Evolutionary conservation across 768 basidiomycete genomes (phyloP).

Genomic region (Gautieria morchelliformis): DNA sequence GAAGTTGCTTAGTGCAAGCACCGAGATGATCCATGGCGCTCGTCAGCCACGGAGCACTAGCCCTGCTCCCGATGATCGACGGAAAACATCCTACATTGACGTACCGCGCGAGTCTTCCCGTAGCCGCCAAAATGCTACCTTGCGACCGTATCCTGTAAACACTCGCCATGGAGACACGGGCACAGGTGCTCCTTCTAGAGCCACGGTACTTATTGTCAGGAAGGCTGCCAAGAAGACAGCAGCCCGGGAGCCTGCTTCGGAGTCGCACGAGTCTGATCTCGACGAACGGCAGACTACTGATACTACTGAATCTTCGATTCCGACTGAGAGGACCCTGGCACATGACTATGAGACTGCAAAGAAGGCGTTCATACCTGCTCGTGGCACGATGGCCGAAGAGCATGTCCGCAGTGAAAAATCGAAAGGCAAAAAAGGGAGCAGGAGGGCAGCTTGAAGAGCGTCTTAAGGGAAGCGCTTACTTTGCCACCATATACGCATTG

Average conservation of each 20-base stretch:
- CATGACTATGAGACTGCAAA: not conserved
- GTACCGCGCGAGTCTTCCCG: not conserved
- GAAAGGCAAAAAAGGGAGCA: not conserved
- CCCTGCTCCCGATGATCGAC: not conserved
- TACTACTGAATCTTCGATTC: not conserved
- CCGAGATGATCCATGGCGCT: not conserved
- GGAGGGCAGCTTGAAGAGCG: not conserved
- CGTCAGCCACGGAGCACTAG: not conserved
- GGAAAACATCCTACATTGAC: too few relatives aligned
- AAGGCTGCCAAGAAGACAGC: not conserved
- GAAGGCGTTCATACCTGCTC: constrained; percentile 2
- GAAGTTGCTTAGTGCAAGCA: not conserved
- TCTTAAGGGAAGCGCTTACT: too few relatives aligned
- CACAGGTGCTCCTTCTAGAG: not conserved
- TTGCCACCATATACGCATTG: not conserved
- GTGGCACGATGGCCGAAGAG: constrained; percentile 2
- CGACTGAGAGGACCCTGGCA: not conserved
- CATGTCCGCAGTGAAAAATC: not conserved
- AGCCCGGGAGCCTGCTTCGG: not conserved
- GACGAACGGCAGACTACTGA: not conserved
- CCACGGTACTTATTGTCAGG: not conserved
- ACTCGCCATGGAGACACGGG: not conserved
- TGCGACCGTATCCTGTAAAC: not conserved
- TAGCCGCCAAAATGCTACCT: not conserved
- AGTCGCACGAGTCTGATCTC: not conserved